Evolutionary conservation across 1,284 basidiomycete species (phyloP).

Genomic region (Cutaneotrichosporon dermatis): DNA sequence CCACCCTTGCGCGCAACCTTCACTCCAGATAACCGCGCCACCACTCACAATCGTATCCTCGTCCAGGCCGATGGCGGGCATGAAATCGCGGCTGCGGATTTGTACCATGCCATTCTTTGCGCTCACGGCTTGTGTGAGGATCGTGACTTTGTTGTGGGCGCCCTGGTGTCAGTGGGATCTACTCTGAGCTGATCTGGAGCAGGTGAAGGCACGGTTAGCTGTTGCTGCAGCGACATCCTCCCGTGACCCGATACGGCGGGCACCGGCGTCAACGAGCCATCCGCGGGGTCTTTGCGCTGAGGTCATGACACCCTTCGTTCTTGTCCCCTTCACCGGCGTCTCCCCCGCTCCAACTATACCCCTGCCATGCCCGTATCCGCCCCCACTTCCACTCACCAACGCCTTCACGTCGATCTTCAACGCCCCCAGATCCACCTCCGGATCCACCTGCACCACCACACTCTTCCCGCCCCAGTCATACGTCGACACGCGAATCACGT

Average conservation of each 20-base stretch:
- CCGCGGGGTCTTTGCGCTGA: too few species aligned
- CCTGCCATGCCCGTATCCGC: too few species aligned
- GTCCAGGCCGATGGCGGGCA: constrained; percentile 24
- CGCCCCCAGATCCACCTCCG: constrained; percentile 1
- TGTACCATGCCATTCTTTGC: background rate
- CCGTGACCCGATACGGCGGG: too few species aligned
- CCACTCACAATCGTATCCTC: constrained; percentile 40
- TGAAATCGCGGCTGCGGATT: constrained; percentile 31
- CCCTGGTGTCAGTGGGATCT: background rate
- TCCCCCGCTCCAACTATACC: too few species aligned
- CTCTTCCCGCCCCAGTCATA: constrained; percentile 7
- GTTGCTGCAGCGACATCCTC: too few species aligned
- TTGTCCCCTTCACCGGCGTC: too few species aligned
- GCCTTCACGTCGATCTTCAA: constrained; percentile 1
- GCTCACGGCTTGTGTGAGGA: constrained; percentile 8
- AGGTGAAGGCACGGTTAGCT: too few species aligned
- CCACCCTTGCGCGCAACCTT: too few species aligned
- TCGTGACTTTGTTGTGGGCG: constrained; percentile 1
- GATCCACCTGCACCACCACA: constrained; percentile 6
- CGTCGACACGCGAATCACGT: constrained; percentile 7
- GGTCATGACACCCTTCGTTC: too few species aligned
- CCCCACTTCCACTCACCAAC: background rate
- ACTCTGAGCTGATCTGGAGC: too few species aligned
- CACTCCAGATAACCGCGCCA: too few species aligned
- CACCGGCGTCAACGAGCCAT: too few species aligned